Evolutionary conservation across 1,139 yeast genomes (phyloP).

Genomic region (Magnusiomyces suaveolens): DNA sequence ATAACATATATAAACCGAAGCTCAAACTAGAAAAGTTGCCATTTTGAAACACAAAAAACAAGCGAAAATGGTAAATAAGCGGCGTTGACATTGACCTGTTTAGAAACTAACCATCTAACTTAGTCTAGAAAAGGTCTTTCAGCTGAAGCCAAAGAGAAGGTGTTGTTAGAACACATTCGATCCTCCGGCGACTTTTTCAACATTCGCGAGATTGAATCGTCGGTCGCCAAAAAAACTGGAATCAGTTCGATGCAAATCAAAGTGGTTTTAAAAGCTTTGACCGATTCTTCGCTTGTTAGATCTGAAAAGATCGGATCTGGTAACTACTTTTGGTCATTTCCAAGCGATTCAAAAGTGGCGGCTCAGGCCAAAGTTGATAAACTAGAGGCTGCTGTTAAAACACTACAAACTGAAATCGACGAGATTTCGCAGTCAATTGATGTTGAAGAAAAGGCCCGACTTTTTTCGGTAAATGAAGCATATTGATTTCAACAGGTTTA

Average conservation of each 20-base stretch:
- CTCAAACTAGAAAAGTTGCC: neutral
- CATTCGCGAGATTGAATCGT: conserved; percentile 44
- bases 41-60: neutral
- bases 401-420: conserved; percentile 10
- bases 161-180: conserved; percentile 37
- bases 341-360: conserved; percentile 30
- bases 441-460: conserved; percentile 11
- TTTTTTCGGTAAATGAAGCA: conserved; percentile 5
- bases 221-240: conserved; percentile 40
- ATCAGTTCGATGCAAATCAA: conserved; percentile 44
- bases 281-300: conserved; percentile 41
- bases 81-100: too few species aligned
- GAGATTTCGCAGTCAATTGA: conserved; percentile 7
- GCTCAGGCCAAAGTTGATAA: conserved; percentile 14
- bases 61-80: neutral
- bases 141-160: conserved; percentile 13
- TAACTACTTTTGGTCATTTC: conserved; percentile 47
- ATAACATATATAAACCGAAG: too few species aligned
- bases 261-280: conserved; percentile 38
- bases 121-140: conserved; percentile 12
- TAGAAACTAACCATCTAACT: neutral
- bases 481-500: neutral
- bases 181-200: conserved; percentile 37
- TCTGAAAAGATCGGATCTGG: conserved; percentile 47
- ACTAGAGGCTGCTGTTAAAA: conserved; percentile 16